Conservation (phyloP, 2,329 filamentous ascomycete species). For the Penicillium sclerotigenum region DNA sequence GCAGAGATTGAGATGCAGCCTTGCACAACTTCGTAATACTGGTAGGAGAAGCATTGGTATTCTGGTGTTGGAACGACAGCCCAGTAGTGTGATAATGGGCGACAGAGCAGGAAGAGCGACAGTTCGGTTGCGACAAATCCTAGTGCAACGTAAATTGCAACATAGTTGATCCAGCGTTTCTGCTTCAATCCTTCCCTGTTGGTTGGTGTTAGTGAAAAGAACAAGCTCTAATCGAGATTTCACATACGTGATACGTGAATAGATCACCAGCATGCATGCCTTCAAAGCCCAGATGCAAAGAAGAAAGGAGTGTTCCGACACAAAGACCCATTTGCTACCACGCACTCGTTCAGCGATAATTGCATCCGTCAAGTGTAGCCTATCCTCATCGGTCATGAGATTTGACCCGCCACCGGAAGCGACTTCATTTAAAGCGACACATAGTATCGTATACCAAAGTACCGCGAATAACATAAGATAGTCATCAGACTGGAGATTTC, state of each 20-base stretch:
- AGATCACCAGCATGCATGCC: slow-evolving; percentile 53
- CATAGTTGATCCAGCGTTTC: slow-evolving; percentile 37
- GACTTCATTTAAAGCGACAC: slow-evolving; percentile 54
- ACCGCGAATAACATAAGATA: slow-evolving; percentile 55
- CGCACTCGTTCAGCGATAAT: slow-evolving; percentile 44
- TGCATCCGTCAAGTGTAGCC: slow-evolving; percentile 45
- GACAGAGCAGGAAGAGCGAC: slow-evolving; percentile 51
- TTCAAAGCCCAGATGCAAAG: slow-evolving; percentile 54
- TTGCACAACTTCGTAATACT: slow-evolving; percentile 47
- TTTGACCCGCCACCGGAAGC: slow-evolving; percentile 57
- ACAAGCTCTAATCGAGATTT: background rate
- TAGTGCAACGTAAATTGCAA: slow-evolving; percentile 43
- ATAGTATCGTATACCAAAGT: slow-evolving; percentile 55
- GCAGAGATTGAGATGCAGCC: slow-evolving; percentile 47
- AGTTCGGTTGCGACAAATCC: slow-evolving; percentile 51
- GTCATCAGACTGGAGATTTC: slow-evolving; percentile 55
- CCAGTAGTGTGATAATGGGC: slow-evolving; percentile 52
- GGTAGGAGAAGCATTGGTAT: slow-evolving; percentile 44
- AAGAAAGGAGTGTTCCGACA: slow-evolving; percentile 62
- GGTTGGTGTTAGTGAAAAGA: slow-evolving; percentile 2
- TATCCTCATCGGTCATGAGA: slow-evolving; percentile 53
- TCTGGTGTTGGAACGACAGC: slow-evolving; percentile 48
- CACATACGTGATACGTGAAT: slow-evolving; percentile 49
- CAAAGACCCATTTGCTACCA: slow-evolving; percentile 62
- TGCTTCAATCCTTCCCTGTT: slow-evolving; percentile 34